Base-by-base conservation (phyloP, 129 eudicot genomes). In the Chrysanthemum seticuspe region DNA sequence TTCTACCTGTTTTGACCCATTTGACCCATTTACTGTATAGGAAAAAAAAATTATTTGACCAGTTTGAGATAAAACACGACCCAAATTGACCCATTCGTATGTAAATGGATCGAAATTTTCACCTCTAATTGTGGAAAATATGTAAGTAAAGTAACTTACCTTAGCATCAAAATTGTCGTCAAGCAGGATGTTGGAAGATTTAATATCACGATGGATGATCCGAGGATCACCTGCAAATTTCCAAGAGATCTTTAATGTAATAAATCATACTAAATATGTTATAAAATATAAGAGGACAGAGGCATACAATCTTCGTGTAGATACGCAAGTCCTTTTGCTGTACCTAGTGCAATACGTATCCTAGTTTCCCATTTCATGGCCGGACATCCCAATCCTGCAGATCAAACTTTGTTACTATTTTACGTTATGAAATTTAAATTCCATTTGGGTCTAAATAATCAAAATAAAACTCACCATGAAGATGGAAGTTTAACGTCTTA, bases 301-400 rank as follows among this genome's bases (percentile, higher is more conserved):
- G 21, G 4, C 81, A 14, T 83, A 92, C 97, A 92, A 68, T 92
- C 97, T 87, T 89, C 96, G 51, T 92, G 96, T 66, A 92, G 88
- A 63, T 92, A 92, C 27, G 90, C 96, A 18, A 92, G 89, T 68
- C 96, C 97, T 72, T 85, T 92, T n/a, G 97, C 97, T 54, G 96
- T 85, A 66, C 97, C 97, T 48, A 81, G 53, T 2, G 97, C 94
- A 62, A 92, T 92, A 6, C 85, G 85, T 48, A 89, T 78, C 83
- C 96, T 87, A 50, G 80, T 74, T 27, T 75, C 59, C 87, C 92
- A 92, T 13, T 87, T 87, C 89, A 92, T 81, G 49, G 79, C 86
- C 0, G 88, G 89, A 23, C 62, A 67, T 47, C 85, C 85, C 63
- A 84, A 85, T 54, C 90, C 97, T 92, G 82, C 79, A 76, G 56